Base-by-base conservation (phyloP, 768 basidiomycete species). In the Pholiota microspora region DNA sequence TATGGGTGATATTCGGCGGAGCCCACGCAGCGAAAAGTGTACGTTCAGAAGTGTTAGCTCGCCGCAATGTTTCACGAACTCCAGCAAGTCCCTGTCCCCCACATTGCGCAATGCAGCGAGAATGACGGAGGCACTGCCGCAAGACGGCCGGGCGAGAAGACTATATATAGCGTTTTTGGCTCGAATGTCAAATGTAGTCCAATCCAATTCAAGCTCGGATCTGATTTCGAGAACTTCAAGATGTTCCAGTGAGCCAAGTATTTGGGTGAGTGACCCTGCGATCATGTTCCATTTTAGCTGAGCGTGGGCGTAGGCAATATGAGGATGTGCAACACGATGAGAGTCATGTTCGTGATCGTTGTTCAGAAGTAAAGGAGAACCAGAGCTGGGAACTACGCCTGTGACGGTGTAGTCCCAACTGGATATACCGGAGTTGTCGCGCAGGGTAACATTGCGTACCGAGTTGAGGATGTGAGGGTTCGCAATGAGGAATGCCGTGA, bases 121-220 rank as follows among this genome's bases (percentile, higher is more conserved):
- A n/a, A 45, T 31, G 21, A 54, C 32, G 32, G 53, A 24, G 4
- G 46, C 28, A 16, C 21, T 21, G 12, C 29, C 32, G 27, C 45
- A 46, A 16, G 45, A 46, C 18, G 53, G 29, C 23, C 53, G 31
- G 34, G 44, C 44, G 27, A 54, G 36, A 27, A 54, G 34, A 34
- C 15, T 40, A 32, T 54, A 54, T n/a, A 54, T 32, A 21, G 45
- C 34, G 34, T 34, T 31, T 28, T 54, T 54, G 23, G 40, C 32
- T 18, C 27, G 44, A 7, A 18, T 45, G 29, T 54, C 53, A 45
- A 54, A 54, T 15, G 15, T 54, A 9, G 53, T 25, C 53, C 53
- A 54, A 24, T 54, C 45, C 44, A 54, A 34, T 45, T 54, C 45
- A 12, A 38, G 31, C 29, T 54, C 53, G 4, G 53, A 48, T 32